Evolutionary conservation across 2,329 filamentous ascomycete genomes (phyloP).

Genomic region (Diplocarpon mali): DNA sequence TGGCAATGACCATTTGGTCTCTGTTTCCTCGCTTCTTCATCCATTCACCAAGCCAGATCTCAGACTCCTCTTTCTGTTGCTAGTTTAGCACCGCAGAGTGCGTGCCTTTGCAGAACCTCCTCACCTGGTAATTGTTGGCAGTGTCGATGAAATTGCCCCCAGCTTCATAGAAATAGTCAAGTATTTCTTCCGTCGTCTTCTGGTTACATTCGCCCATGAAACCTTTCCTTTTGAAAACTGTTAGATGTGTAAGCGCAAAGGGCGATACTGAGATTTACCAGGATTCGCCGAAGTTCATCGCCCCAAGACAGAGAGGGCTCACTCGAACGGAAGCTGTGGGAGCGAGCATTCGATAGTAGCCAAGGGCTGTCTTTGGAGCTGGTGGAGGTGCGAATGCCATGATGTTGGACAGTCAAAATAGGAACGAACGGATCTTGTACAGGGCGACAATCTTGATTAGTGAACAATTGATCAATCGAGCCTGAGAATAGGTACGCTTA

Average conservation of each 20-base stretch:
- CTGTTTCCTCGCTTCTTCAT: slow-evolving; percentile 52
- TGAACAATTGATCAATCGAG: no score
- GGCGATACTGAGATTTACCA: slow-evolving; percentile 29
- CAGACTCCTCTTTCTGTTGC: slow-evolving; percentile 44
- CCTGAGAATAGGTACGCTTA: no score
- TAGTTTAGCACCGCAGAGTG: neutral
- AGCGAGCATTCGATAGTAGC: slow-evolving; percentile 54
- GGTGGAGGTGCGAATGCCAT: slow-evolving; percentile 16
- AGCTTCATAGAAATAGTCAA: slow-evolving; percentile 43
- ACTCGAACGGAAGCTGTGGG: slow-evolving; percentile 55
- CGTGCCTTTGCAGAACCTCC: neutral
- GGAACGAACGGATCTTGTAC: no score
- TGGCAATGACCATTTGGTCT: slow-evolving; percentile 56
- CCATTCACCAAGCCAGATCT: slow-evolving; percentile 61
- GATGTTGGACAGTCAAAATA: neutral
- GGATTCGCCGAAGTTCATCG: slow-evolving; percentile 52
- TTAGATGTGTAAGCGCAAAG: neutral
- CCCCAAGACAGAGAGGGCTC: slow-evolving; percentile 54
- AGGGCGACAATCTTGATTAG: no score
- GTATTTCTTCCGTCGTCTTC: slow-evolving; percentile 40
- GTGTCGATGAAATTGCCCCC: slow-evolving; percentile 64
- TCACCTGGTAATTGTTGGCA: slow-evolving; percentile 49
- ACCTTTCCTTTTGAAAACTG: slow-evolving; percentile 31
- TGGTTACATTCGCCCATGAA: slow-evolving; percentile 57
- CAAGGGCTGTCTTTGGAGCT: slow-evolving; percentile 46